phyloP scores from a whole-genome alignment of 2,329 filamentous ascomycete species.

The Cladophialophora immunda region DNA sequence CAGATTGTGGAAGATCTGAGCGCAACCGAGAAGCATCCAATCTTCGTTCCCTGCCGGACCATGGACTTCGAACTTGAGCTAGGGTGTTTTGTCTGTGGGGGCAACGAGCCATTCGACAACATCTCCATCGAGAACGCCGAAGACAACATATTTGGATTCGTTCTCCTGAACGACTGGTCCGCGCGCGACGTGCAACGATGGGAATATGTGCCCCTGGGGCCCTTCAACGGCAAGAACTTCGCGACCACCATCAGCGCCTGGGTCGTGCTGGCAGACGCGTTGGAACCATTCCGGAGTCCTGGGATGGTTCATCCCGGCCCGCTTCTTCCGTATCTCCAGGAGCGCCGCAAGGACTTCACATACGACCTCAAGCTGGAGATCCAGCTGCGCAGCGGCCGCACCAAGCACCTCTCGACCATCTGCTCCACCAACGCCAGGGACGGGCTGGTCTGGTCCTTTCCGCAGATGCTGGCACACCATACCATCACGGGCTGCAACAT shows the following conservation, averaged over 20 bases:
- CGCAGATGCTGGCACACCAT: slow-evolving; percentile 26
- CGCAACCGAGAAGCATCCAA: slow-evolving; percentile 4
- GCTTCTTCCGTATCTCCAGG: slow-evolving; percentile 11
- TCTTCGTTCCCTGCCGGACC: slow-evolving; percentile 68
- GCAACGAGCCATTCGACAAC: slow-evolving; percentile 63
- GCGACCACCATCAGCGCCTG: slow-evolving; percentile 26
- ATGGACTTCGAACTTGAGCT: slow-evolving; percentile 83
- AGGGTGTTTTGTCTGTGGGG: slow-evolving; percentile 74
- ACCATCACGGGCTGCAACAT: slow-evolving; percentile 12
- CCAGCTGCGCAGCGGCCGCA: slow-evolving; percentile 16
- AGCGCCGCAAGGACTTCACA: slow-evolving; percentile 1
- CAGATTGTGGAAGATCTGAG: slow-evolving; percentile 20
- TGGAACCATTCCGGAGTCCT: slow-evolving; percentile 23
- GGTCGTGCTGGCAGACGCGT: slow-evolving; percentile 23
- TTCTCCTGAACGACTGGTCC: slow-evolving; percentile 82
- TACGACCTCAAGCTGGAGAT: slow-evolving; percentile 16
- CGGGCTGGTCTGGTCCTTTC: slow-evolving; percentile 12
- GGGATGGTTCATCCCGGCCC: slow-evolving; percentile 1
- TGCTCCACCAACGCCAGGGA: slow-evolving; percentile 15
- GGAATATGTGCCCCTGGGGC: slow-evolving; percentile 25
- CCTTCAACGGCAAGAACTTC: slow-evolving; percentile 29
- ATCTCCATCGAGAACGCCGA: slow-evolving; percentile 71
- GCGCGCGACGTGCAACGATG: slow-evolving; percentile 27
- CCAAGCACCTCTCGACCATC: neutral
- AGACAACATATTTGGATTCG: slow-evolving; percentile 77